These are phyloP conservation scores for Paramecium pentaurelia DNA, from an alignment of 73 alveolate genomes.

Conservation along the genomic window DNA sequence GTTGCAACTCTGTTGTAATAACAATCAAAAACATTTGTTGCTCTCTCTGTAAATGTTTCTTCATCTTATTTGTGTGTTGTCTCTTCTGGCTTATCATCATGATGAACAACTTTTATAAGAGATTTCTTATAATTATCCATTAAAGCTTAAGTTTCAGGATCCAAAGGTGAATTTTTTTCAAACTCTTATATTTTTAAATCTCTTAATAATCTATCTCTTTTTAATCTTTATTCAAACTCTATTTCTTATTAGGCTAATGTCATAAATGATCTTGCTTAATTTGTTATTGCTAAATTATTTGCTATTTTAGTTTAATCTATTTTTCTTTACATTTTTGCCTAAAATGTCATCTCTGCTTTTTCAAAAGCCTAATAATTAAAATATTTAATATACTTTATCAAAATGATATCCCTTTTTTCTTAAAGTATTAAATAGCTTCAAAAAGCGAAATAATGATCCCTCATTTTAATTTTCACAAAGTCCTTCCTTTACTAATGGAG, in stretches of 20 bases:
- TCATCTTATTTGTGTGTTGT: background rate
- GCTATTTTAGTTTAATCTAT: conserved; percentile 26
- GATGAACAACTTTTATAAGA: background rate
- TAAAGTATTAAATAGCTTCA: background rate
- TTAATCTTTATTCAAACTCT: conserved; percentile 31
- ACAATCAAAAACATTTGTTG: conserved; percentile 28
- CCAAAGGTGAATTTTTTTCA: conserved; percentile 2
- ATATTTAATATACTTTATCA: background rate
- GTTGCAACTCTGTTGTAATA: conserved; percentile 12
- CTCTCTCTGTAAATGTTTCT: background rate
- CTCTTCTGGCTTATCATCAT: background rate
- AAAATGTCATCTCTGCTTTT: background rate
- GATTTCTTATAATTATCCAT: conserved; percentile 26
- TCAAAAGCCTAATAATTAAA: background rate
- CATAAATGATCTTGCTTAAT: conserved; percentile 53
- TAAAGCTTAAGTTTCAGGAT: background rate
- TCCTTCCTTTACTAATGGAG: background rate
- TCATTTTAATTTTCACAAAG: background rate
- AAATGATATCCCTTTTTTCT: background rate
- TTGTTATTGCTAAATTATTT: conserved; percentile 1
- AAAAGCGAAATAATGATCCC: background rate
- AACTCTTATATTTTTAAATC: background rate
- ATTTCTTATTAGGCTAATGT: background rate
- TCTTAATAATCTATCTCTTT: conserved; percentile 13
- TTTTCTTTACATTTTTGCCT: conserved; percentile 15